These are phyloP conservation scores for Bipolaris zeicola DNA, from an alignment of 2,329 filamentous ascomycete species.

Conservation along the genomic window DNA sequence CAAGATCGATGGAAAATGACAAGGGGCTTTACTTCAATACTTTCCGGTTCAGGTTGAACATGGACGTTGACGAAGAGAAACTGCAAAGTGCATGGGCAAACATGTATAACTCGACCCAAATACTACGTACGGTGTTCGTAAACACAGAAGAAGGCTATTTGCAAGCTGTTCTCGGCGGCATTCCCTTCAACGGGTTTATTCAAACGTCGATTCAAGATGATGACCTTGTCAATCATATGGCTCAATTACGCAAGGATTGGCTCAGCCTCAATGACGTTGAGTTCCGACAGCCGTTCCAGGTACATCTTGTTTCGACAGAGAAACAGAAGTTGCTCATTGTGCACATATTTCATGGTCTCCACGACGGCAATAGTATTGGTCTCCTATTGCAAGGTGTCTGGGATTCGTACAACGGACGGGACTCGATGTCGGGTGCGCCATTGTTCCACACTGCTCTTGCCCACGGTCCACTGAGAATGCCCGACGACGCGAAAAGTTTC, in stretches of 20 bases:
- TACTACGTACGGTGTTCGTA: slow-evolving; percentile 75
- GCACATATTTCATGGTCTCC: slow-evolving; percentile 82
- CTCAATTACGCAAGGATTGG: slow-evolving; percentile 58
- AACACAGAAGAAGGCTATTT: slow-evolving; percentile 75
- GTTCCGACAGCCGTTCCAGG: slow-evolving; percentile 59
- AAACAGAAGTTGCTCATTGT: slow-evolving; percentile 58
- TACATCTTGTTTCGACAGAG: slow-evolving; percentile 51
- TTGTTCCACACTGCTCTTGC: slow-evolving; percentile 70
- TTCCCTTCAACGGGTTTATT: slow-evolving; percentile 23
- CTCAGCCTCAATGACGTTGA: slow-evolving; percentile 57
- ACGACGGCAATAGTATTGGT: slow-evolving; percentile 80
- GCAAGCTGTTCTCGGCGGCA: slow-evolving; percentile 67
- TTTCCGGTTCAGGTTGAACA: slow-evolving; percentile 66
- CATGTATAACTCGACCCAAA: slow-evolving; percentile 60
- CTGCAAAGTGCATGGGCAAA: slow-evolving; percentile 65
- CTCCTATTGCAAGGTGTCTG: slow-evolving; percentile 67
- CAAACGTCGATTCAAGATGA: slow-evolving; percentile 33
- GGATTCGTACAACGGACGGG: slow-evolving; percentile 54
- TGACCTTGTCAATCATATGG: slow-evolving; percentile 31
- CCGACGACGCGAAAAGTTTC: slow-evolving; percentile 62
- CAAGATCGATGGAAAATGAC: slow-evolving; percentile 65
- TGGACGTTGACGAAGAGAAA: slow-evolving; percentile 51
- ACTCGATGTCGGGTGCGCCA: slow-evolving; percentile 49
- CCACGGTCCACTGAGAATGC: slow-evolving; percentile 67
- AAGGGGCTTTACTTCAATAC: slow-evolving; percentile 74